phyloP scores from a whole-genome alignment of 1,139 yeast genomes.

The Tardiomyces digboiensis region DNA sequence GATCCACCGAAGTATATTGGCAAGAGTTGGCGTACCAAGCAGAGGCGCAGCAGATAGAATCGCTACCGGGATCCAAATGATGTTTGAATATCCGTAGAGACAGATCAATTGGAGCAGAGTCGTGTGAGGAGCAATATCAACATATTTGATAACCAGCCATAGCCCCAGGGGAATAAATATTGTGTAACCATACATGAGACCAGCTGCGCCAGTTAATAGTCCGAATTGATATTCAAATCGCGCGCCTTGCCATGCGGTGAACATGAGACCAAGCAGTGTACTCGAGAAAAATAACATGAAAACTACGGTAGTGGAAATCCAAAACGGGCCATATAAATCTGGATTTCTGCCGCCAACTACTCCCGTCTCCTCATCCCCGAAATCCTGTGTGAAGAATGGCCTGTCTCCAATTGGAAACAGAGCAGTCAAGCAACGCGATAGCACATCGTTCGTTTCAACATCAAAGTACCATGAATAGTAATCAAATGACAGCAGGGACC shows the following conservation, averaged over 20 bases:
- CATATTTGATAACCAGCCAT: conserved; percentile 38
- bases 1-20: conserved; percentile 31
- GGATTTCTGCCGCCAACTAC: conserved; percentile 30
- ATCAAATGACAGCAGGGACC: background rate
- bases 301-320: conserved; percentile 77
- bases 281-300: conserved; percentile 65
- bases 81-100: conserved; percentile 70
- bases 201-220: conserved; percentile 54
- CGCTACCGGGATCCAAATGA: conserved; percentile 75
- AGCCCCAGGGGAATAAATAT: conserved; percentile 48
- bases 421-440: conserved; percentile 26
- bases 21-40: conserved; percentile 16
- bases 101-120: conserved; percentile 39
- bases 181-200: conserved; percentile 65
- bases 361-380: conserved; percentile 20
- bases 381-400: conserved; percentile 23
- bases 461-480: conserved; percentile 49
- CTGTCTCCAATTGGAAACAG: conserved; percentile 23
- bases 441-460: conserved; percentile 51
- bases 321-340: conserved; percentile 74
- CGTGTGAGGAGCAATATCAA: conserved; percentile 25
- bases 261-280: conserved; percentile 48
- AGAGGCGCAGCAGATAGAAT: conserved; percentile 38
- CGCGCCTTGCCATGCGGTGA: conserved; percentile 32
- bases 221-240: conserved; percentile 51